phyloP scores from a whole-genome alignment of 1,284 basidiomycete species.

The Chondrostereum purpureum region DNA sequence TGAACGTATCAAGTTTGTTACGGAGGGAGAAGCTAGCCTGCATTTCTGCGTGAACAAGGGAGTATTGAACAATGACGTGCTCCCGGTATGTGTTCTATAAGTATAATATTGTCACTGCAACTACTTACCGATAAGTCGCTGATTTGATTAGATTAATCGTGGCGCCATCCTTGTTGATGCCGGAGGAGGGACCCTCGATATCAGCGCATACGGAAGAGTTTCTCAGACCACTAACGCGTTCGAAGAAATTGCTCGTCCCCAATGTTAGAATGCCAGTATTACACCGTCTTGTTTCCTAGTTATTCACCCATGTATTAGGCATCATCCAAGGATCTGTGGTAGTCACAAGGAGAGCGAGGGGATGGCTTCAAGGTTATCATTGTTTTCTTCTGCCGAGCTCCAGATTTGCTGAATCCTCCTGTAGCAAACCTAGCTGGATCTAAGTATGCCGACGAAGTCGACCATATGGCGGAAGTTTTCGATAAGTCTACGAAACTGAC shows the following conservation, averaged over 20 bases:
- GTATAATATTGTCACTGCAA: neutral
- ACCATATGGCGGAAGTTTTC: conserved; percentile 38
- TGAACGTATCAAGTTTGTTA: conserved; percentile 35
- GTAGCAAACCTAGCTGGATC: conserved; percentile 25
- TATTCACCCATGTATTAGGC: conserved; percentile 19
- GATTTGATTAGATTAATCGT: conserved; percentile 26
- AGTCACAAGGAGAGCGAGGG: conserved; percentile 35
- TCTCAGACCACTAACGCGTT: conserved; percentile 18
- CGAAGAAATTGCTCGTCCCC: conserved; percentile 33
- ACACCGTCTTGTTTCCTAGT: neutral
- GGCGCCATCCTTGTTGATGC: conserved; percentile 41
- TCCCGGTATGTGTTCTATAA: neutral
- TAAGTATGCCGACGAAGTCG: conserved; percentile 30
- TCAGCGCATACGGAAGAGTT: conserved; percentile 13
- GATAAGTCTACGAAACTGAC: conserved; percentile 45
- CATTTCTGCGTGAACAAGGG: conserved; percentile 38
- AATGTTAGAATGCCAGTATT: conserved; percentile 26
- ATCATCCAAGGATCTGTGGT: conserved; percentile 30
- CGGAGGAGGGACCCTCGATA: conserved; percentile 11
- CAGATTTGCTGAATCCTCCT: conserved; percentile 12
- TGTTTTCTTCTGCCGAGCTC: too few relatives aligned
- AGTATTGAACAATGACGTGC: conserved; percentile 12
- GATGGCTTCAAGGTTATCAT: conserved; percentile 26
- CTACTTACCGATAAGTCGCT: conserved; percentile 7
- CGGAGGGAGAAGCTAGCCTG: conserved; percentile 45